Evolutionary conservation across 2,329 filamentous ascomycete species (phyloP), one percentile per base, ranked within the genome.

Genomic region (Aspergillus hiratsukae): DNA sequence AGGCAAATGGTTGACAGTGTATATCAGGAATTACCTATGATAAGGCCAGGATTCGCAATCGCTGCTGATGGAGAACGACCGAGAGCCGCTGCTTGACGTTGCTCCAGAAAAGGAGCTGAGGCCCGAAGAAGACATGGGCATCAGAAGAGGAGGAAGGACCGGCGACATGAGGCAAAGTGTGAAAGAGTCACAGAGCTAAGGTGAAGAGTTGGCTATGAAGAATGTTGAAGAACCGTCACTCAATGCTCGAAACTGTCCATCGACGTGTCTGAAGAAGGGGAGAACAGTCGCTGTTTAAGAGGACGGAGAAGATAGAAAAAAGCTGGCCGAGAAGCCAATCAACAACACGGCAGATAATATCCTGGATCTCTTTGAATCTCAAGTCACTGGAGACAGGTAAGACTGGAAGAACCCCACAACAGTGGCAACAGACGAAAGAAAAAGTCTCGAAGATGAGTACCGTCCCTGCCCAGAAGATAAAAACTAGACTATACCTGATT

Each of bases 1-100:
- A 25, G 29, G 23, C 5, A 37, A 14, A 52, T 41, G 21, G 40
- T 57, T 54, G 40, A 48, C 53, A 46, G 53, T 61, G 52, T 59
- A 49, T 58, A 49, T 58, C 60, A 56, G 52, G 65, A 69, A 70
- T 72, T 54, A 74, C 72, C 71, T 73, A 56, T 68, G 64, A 58
- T 66, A 68, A 66, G 68, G 67, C 61, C 68, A 67, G 43, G 65
- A 60, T 55, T 74, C 70, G 43, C 69, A 61, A 58, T 68, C 68
- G 55, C 65, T 62, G 58, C 64, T 66, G 51, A 66, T 57, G 21
- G 72, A 66, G 51, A 66, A 63, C 52, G 66, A 68, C 53, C 65
- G 65, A 52, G 67, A 66, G 51, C 68, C 64, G 40, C 68, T 63
- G 41, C 63, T 63, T 57, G 65, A 61, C 55, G 68, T 62, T 43